Evolutionary conservation across 306 rosid species (phyloP).

Genomic region (Trifolium dubium): DNA sequence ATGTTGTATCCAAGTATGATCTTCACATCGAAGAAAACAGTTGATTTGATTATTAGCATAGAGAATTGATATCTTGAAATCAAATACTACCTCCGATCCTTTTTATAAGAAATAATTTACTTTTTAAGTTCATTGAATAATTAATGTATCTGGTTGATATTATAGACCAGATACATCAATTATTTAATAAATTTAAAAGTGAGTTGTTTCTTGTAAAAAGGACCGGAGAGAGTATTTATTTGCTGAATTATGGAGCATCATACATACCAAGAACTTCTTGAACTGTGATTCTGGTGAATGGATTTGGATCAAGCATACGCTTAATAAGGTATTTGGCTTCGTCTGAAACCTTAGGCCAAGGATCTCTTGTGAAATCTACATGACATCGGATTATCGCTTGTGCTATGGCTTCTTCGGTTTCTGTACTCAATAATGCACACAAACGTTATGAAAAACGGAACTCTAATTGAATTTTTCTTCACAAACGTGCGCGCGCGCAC

Average conservation of each 20-base stretch:
- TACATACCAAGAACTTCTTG: constrained; percentile 88
- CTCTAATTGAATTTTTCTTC: background rate
- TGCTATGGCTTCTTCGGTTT: constrained; percentile 92
- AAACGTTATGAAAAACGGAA: background rate
- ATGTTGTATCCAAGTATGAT: constrained; percentile 79
- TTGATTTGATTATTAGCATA: constrained; percentile 45
- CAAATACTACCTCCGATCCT: no score
- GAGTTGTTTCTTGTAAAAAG: no score
- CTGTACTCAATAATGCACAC: constrained; percentile 49
- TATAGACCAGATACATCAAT: no score
- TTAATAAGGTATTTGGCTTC: constrained; percentile 78
- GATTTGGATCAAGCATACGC: constrained; percentile 89
- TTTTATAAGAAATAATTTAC: no score
- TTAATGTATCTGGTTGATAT: no score
- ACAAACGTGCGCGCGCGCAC: background rate
- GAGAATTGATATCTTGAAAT: no score
- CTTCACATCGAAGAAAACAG: constrained; percentile 52
- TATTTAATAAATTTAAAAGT: no score
- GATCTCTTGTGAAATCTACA: constrained; percentile 78
- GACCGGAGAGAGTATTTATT: background rate
- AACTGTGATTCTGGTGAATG: constrained; percentile 66
- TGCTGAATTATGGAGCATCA: background rate
- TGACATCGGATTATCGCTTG: constrained; percentile 75
- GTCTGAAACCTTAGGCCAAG: constrained; percentile 89
- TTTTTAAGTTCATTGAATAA: no score